Evolutionary conservation across 2,329 filamentous ascomycete species (phyloP), one percentile per base, ranked within the genome.

Genomic region (Raffaelea deltoideospora): DNA sequence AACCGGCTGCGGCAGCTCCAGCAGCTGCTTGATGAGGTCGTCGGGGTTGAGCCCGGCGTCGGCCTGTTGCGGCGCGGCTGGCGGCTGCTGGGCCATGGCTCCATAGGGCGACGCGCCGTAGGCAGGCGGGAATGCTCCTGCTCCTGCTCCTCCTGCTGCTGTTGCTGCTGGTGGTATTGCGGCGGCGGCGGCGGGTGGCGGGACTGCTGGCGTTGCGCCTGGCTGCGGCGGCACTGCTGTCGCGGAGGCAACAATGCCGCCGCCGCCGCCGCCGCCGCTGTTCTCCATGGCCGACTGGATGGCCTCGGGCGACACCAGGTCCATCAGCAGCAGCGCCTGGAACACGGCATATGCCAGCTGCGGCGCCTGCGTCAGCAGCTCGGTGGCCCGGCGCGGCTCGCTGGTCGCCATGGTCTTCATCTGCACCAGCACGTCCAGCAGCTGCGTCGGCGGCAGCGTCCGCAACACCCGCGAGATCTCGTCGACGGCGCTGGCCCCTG

Each of bases 331-430:
- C 10, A 96, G 70, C 19, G 87, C 82, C 59, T 96, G 88, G 61
- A 96, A 96, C 46, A 96, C 80, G 40, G 90, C 90, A 50, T 93
- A 96, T 5, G 84, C 76, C 31, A 98, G 75, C 59, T 98, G 90
- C 0, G 90, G 90, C 2, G 87, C 86, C 60, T 88, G 80, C 43
- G 79, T 70, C 30, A 98, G 72, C 29, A 96, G 74, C 51, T 93
- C 84, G 0, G 79, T 86, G 4, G 87, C 87, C 52, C 85, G 81
- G 17, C 71, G 68, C 3, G 88, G 86, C 48, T 96, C 86, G 19
- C 69, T 73, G 35, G 76, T 73, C n/a, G 84, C 84, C 11, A 96
- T 67, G 3, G 77, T 73, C 60, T 96, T 96, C 83, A 96, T 92
- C 56, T 96, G 87, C 9, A 79, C 76, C 41, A 98, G 73, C 39